phyloP scores from a whole-genome alignment of 495 filamentous ascomycete species.

The Glarea lozoyensis region DNA sequence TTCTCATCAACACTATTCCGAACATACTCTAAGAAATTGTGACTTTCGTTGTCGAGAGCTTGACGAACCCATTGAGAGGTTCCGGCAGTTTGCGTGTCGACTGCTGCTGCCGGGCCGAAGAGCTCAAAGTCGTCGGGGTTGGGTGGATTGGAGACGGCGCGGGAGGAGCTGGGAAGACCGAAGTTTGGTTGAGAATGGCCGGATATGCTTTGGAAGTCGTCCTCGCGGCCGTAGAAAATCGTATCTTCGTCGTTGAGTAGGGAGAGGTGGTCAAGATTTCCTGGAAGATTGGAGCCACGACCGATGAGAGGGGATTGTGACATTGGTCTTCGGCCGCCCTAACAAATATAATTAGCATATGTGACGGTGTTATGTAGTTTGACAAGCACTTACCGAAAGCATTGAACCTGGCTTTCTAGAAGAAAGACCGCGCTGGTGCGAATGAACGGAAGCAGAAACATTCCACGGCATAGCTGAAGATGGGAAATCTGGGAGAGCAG shows the following conservation, averaged over 20 bases:
- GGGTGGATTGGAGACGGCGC: neutral
- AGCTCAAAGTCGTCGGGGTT: constrained; percentile 28
- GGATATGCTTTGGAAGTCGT: constrained; percentile 31
- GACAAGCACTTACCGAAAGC: too few relatives aligned
- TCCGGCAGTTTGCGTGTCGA: constrained; percentile 37
- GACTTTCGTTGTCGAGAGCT: constrained; percentile 46
- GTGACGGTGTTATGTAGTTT: too few relatives aligned
- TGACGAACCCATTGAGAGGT: constrained; percentile 33
- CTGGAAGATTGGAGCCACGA: constrained; percentile 36
- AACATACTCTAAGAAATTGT: constrained; percentile 56
- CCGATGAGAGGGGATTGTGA: constrained; percentile 54
- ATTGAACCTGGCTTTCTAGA: constrained; percentile 21
- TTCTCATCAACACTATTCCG: constrained; percentile 22
- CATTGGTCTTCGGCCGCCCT: constrained; percentile 45
- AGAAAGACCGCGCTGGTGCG: constrained; percentile 39
- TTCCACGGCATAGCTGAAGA: constrained; percentile 59
- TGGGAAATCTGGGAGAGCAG: constrained; percentile 45
- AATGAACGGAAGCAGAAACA: constrained; percentile 48
- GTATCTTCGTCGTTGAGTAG: constrained; percentile 29
- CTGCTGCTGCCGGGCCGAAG: constrained; percentile 33
- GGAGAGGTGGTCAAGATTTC: constrained; percentile 27
- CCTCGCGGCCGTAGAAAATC: constrained; percentile 32
- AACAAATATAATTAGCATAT: too few relatives aligned
- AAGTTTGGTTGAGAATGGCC: constrained; percentile 18
- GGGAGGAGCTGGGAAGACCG: neutral